Base-by-base conservation (phyloP, 129 eudicot genomes). In the Chrysanthemum lavandulifolium region DNA sequence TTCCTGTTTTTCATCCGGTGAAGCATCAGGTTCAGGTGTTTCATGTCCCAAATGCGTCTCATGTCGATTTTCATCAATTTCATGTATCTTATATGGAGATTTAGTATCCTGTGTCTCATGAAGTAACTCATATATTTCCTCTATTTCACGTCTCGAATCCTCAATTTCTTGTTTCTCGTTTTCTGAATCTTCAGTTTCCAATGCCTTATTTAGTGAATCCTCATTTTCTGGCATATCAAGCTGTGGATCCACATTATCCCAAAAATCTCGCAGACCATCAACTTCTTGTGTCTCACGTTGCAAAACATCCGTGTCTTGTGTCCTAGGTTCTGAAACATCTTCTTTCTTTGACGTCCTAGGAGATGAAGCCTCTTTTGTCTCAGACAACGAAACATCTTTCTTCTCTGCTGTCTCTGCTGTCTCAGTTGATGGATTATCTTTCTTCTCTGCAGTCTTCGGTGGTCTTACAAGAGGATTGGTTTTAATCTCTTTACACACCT, bases 401-500 rank as follows among this genome's bases (percentile, higher is more conserved):
- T 15, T 18, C 14, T 58, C 43, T n/a, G 50, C 36, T 6, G 36
- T 18, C 14, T 58, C 43, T n/a, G 50, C 36, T 6, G 36, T 45
- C 12, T 49, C 61, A 72, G 68, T 23, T 10, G 68, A 53, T 33
- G 78, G 52, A 51, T 8, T 68, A 4, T 61, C 77, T 47, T 73
- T 73, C 14, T 15, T 61, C 68, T 69, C 64, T 60, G 58, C 6
- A 0, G 66, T 72, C 45, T 69, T 85, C 50, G 70, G 76, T 21
- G 84, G 81, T 76, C 72, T 80, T 67, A 74, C 77, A 43, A 13
- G 65, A 53, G 89, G 84, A 14, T 74, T 68, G 69, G 16, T 78
- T 73, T 83, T 86, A 57, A 95, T 88, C 78, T 95, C 97, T 69
- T 73, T 84, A 71, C 99, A 95, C 8, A 83, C 86, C 71, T 85